Base-by-base conservation (phyloP, 208 protist species). In the Leishmania gerbilli region DNA sequence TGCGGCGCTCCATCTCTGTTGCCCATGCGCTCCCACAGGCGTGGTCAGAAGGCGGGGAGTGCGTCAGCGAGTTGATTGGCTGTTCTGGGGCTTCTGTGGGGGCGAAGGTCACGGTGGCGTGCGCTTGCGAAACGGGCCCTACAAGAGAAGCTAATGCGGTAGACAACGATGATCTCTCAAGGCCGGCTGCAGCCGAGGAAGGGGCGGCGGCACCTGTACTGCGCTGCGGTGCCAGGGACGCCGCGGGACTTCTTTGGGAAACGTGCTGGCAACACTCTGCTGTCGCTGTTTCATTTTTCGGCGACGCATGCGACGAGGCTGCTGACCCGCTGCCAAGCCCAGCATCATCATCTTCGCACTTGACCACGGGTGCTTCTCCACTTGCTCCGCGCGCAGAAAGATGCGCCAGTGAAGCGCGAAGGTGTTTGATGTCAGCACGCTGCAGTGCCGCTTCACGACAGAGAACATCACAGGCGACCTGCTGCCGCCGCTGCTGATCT, bases 401-500 rank as follows among this genome's bases (percentile, higher is more conserved):
- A 49, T 71, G 76, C 19, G n/a, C 60, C 13, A 71, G 42, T 27
- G 76, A 37, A 13, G 34, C 65, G 65, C 42, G 37, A 31, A 78
- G 47, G n/a, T 45, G n/a, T 5, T 53, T 49, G 34, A 84, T 55
- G 31, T 77, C 69, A 1, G 69, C 34, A 24, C 24, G 58, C 13
- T 80, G 81, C 76, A 71, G 75, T 27, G 76, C 53, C 45, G 71
- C 71, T 56, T 76, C 72, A 1, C 65, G 19, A 62, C 71, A 85
- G 21, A 85, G 72, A 19, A 34, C 77, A 45, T 71, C 74, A n/a
- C 71, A 82, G 40, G 60, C 51, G 27, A 64, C 58, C n/a, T 80
- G 74, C 24, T 83, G 79, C 67, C 65, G 74, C 24, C 58, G 69
- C 65, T 76, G 34, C 27, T 31, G n/a, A 24, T n/a, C 58, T 11